Base-by-base conservation (phyloP, 345 rosid species). In the Corchorus olitorius region DNA sequence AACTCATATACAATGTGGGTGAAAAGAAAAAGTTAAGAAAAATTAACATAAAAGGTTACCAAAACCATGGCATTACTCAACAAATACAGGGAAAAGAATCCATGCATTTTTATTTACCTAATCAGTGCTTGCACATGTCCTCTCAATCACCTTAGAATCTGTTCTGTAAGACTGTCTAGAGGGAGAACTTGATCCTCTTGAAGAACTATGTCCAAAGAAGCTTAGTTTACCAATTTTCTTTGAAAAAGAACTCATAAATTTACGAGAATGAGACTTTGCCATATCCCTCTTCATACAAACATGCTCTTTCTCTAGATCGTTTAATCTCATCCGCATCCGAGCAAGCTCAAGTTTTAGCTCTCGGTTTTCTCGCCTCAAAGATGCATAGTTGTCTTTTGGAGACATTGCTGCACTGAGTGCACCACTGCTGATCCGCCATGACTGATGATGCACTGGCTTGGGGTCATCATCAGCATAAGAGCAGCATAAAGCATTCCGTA, bases 341-440 rank as follows among this genome's bases (percentile, higher is more conserved):
- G 98, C 87, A 72, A 95, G 84, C 92, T 95, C 99, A 12, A 95
- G 98, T 73, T 95, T 95, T 55, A 95, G 87, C 71, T 95, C 99
- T n/a, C 93, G 78, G 81, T 95, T 95, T 74, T 95, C 99, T 69
- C 98, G 78, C 88, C 99, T 90, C 71, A 95, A 81, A 5, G 99
- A 95, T 16, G 99, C 96, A 11, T 93, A 95, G 86, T 95, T 95
- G 89, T 95, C 99, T 79, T 91, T 86, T 0, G 99, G 99, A 33
- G 99, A 95, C 97, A 93, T 93, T 49, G 99, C 92, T 67, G 99
- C 98, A 37, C 98, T 95, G 73, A 93, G 92, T 16, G 94, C 98
- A 63, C 99, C 97, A 0, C 98, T 95, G 85, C 93, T 92, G 76
- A 89, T 87, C 72, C 97, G 84, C 99, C 97, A 95, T 13, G 99